These are phyloP conservation scores for Manihot esculenta DNA, from an alignment of 441 rosid genomes.

Conservation along the genomic window DNA sequence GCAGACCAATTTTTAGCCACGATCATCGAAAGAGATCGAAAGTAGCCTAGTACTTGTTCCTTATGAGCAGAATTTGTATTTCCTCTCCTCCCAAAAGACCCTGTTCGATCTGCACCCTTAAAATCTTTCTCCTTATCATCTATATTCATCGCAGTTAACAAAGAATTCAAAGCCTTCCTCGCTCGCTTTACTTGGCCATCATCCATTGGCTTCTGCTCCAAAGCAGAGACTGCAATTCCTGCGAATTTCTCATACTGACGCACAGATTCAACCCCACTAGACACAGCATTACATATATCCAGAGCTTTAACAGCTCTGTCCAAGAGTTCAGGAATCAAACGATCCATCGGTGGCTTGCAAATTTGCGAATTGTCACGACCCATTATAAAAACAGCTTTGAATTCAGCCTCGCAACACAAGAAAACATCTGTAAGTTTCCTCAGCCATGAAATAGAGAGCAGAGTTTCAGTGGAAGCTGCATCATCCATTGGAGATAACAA, in stretches of 20 bases:
- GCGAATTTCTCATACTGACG: slow-evolving; percentile 69
- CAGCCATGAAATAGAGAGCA: slow-evolving; percentile 79
- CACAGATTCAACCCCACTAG: slow-evolving; percentile 68
- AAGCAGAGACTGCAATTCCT: slow-evolving; percentile 68
- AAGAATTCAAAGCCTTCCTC: slow-evolving; percentile 57
- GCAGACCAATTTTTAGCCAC: slow-evolving; percentile 90
- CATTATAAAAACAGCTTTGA: not conserved
- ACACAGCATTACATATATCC: slow-evolving; percentile 80
- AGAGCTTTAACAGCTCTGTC: slow-evolving; percentile 32
- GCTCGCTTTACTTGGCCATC: slow-evolving; percentile 85
- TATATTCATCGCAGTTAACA: slow-evolving; percentile 38
- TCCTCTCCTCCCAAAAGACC: slow-evolving; percentile 82
- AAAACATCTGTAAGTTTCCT: slow-evolving; percentile 32
- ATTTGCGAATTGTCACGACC: not conserved
- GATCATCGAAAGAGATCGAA: slow-evolving; percentile 47
- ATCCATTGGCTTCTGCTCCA: slow-evolving; percentile 60
- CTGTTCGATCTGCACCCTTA: slow-evolving; percentile 54
- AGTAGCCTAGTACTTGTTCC: slow-evolving; percentile 31
- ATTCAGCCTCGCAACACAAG: not conserved
- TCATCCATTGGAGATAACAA: slow-evolving; percentile 41
- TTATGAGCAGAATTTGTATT: slow-evolving; percentile 22
- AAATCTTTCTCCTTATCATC: slow-evolving; percentile 48
- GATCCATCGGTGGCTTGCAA: not conserved
- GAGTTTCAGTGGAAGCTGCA: slow-evolving; percentile 17
- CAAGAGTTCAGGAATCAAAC: slow-evolving; percentile 8